These are phyloP conservation scores for Diaporthe sp. DNA, from an alignment of 2,329 filamentous ascomycete species.

Conservation along the genomic window DNA sequence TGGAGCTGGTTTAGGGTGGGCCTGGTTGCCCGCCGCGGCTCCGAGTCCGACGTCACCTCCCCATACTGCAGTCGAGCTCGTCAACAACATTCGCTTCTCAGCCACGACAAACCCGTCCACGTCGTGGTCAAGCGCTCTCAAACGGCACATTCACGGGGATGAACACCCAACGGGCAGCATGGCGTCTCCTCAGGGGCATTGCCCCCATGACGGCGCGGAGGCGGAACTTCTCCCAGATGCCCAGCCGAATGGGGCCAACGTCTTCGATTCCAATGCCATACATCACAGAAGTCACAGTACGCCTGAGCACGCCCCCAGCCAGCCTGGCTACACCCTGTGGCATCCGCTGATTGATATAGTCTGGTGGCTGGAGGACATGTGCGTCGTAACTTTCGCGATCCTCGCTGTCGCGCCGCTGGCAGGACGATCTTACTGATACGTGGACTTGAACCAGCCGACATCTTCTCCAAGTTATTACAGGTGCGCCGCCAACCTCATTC, in stretches of 20 bases:
- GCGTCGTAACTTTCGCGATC: conserved; percentile 50
- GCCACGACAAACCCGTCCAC: conserved; percentile 8
- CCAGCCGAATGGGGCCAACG: conserved; percentile 47
- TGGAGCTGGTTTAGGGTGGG: background rate
- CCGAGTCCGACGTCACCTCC: conserved; percentile 37
- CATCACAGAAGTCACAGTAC: conserved; percentile 68
- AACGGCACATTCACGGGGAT: conserved; percentile 43
- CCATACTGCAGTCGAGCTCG: conserved; percentile 2
- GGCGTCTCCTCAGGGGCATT: conserved; percentile 52
- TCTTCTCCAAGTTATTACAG: conserved; percentile 84
- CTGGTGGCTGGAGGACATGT: conserved; percentile 84
- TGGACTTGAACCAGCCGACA: conserved; percentile 70
- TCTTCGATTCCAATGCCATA: conserved; percentile 69
- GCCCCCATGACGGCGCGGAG: conserved; percentile 47
- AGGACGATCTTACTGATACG: conserved; percentile 43
- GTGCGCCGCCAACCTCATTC: conserved; percentile 54
- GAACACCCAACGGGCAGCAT: conserved; percentile 51
- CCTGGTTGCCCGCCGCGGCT: background rate
- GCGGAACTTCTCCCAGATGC: conserved; percentile 59
- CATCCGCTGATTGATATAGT: conserved; percentile 61
- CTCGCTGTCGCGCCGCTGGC: background rate
- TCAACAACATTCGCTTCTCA: background rate
- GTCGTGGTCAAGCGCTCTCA: background rate
- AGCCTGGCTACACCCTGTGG: conserved; percentile 3
- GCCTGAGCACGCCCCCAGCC: conserved; percentile 38